Base-by-base conservation (phyloP, 73 alveolate genomes). In the Effrenium voratum region DNA sequence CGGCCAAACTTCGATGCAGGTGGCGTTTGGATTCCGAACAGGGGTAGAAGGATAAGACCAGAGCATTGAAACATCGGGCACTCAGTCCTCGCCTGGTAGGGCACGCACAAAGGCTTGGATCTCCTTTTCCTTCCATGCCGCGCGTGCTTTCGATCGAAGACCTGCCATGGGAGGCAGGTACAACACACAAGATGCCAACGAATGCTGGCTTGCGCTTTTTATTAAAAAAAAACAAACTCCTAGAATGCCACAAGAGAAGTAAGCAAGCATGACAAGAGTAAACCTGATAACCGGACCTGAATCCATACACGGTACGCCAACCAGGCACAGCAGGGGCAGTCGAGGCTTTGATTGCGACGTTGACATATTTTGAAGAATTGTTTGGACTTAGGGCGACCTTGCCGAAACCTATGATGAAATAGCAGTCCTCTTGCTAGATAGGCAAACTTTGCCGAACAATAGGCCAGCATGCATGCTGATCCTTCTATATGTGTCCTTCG, bases 61-160 rank as follows among this genome's bases (percentile, higher is more conserved):
- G n/a, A n/a, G n/a, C n/a, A n/a, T n/a, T n/a, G n/a, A n/a, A n/a
- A n/a, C n/a, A 15, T 47, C 36, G 66, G 43, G 30, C 34, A 52
- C 63, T 52, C 63, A 52, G 63, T 52, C n/a, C n/a, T 8, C 28
- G 70, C 91, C 91, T 80, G 91, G 91, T 80, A 80, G 10, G 91
- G 91, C 44, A 80, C 91, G 45, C 91, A 80, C 28, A 80, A 55
- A 28, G 91, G 91, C 46, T 68, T 40, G 5, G 70, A 26, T n/a
- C n/a, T 44, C 46, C 91, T 80, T 45, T 55, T 24, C 45, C 91
- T 24, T 32, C 63, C 63, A 44, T 45, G 68, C 13, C 91, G n/a
- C n/a, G n/a, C 91, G 68, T 68, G 44, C 32, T 28, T 80, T 45
- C 91, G 91, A 46, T 80, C 68, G n/a, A 80, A 80, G 47, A 46